Percentiles rank a stretch among this genome's conserved stretches.
These are phyloP conservation scores for Fusarium irregulare DNA, from an alignment of 2,329 filamentous ascomycete genomes.

Conservation along the genomic window DNA sequence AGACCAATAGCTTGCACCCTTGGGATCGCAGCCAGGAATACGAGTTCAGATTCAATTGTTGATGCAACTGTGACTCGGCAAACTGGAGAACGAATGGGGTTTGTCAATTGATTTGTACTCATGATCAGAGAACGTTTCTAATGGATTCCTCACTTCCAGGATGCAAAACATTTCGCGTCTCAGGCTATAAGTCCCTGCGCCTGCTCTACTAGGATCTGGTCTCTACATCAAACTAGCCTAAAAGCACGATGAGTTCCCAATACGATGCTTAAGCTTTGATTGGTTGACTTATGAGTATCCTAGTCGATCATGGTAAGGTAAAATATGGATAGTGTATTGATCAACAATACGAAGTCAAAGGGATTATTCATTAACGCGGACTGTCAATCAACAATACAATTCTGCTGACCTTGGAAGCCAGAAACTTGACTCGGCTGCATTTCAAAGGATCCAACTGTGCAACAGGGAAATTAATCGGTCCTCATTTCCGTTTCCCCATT, in stretches of 20 bases:
- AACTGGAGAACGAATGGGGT: not conserved
- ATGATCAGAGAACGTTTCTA: not conserved
- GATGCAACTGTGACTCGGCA: not conserved
- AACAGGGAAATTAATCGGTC: not conserved
- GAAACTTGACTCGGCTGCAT: too few species aligned
- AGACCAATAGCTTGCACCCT: not conserved
- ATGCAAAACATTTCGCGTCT: constrained; percentile 22
- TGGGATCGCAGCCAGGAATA: constrained; percentile 3
- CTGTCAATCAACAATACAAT: not conserved
- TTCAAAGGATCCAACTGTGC: not conserved
- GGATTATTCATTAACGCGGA: not conserved
- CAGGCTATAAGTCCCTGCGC: constrained; percentile 9
- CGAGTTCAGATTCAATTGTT: not conserved
- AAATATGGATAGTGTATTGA: not conserved
- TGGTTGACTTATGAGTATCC: constrained; percentile 13
- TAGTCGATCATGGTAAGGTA: not conserved
- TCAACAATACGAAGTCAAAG: not conserved
- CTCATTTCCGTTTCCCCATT: not conserved
- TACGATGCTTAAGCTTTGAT: constrained; percentile 12
- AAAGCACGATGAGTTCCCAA: not conserved
- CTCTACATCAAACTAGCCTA: not conserved
- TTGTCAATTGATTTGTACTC: not conserved
- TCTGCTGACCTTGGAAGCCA: not conserved
- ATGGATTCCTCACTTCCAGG: not conserved
- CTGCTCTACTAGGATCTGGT: not conserved